A percentile compares a stretch with the other conserved stretches of the same genome.
Evolutionary conservation across 129 eudicot genomes (phyloP).

Genomic region (Dittrichia graveolens): DNA sequence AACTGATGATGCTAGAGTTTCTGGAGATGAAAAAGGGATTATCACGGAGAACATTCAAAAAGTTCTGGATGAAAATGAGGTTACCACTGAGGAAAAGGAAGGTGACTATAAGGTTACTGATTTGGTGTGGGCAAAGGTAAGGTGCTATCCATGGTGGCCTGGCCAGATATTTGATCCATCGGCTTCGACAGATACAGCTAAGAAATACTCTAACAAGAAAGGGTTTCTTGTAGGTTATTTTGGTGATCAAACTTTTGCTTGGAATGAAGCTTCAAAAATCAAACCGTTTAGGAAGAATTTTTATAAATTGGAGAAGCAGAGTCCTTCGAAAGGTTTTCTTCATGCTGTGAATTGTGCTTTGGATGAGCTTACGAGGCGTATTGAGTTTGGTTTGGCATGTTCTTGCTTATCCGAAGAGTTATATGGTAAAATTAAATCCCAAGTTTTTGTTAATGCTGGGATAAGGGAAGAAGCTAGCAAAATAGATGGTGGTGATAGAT

Average conservation of each 20-base stretch:
- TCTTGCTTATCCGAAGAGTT: conserved; percentile 55
- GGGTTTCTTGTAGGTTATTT: conserved; percentile 62
- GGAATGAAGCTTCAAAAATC: conserved; percentile 57
- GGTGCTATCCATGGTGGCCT: conserved; percentile 95
- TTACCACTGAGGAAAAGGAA: conserved; percentile 44
- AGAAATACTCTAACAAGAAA: conserved; percentile 47
- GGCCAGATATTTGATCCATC: conserved; percentile 77
- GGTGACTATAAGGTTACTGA: conserved; percentile 55
- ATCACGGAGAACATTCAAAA: conserved; percentile 17
- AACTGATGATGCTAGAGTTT: conserved; percentile 26
- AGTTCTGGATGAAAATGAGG: conserved; percentile 25
- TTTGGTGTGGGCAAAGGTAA: conserved; percentile 89
- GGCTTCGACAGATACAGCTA: conserved; percentile 67
- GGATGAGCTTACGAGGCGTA: conserved; percentile 68
- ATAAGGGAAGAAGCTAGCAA: conserved; percentile 50
- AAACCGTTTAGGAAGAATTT: conserved; percentile 70
- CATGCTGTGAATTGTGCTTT: conserved; percentile 72
- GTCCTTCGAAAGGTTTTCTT: conserved; percentile 43
- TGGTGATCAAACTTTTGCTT: conserved; percentile 78
- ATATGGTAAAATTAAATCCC: conserved; percentile 38
- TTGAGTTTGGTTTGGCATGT: conserved; percentile 73
- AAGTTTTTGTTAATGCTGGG: conserved; percentile 59
- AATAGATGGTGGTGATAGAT: conserved; percentile 58
- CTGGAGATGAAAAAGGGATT: neutral
- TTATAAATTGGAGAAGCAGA: conserved; percentile 63